Conservation (phyloP, 2,329 filamentous ascomycete species). For the Purpureocillium takamizusanense region DNA sequence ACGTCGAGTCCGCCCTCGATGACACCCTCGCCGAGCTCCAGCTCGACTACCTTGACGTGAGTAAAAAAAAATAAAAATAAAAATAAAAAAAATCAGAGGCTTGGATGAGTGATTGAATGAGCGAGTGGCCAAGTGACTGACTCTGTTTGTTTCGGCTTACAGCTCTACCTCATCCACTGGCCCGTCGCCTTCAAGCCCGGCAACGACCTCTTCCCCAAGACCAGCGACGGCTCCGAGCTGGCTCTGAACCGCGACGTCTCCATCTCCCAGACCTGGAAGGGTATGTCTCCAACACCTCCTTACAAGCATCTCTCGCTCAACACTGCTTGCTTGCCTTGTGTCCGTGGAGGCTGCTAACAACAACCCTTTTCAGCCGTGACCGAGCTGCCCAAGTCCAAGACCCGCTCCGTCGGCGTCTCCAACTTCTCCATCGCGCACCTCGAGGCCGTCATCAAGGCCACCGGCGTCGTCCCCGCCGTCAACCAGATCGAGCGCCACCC, state of each 20-base stretch:
- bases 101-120: too few species aligned
- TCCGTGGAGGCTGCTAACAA: neutral
- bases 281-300: constrained; percentile 11
- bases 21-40: constrained; percentile 46
- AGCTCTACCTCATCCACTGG: constrained; percentile 57
- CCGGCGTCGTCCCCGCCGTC: constrained; percentile 49
- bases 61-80: too few species aligned
- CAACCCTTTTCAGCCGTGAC: constrained; percentile 29
- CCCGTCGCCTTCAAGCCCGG: constrained; percentile 36
- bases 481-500: constrained; percentile 66
- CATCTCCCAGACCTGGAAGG: constrained; percentile 35
- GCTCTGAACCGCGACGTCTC: constrained; percentile 34
- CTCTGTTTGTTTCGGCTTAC: neutral
- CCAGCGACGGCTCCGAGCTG: constrained; percentile 21
- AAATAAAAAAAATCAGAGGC: too few species aligned
- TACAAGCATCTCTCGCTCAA: too few species aligned
- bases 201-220: constrained; percentile 35
- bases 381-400: constrained; percentile 51
- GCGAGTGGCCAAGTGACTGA: too few species aligned
- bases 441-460: constrained; percentile 45
- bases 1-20: constrained; percentile 46
- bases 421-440: constrained; percentile 59
- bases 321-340: neutral
- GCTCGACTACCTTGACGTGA: constrained; percentile 47
- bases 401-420: constrained; percentile 61